Evolutionary conservation across 139 green algal genomes (phyloP).

Genomic region (Penium margaritaceum): DNA sequence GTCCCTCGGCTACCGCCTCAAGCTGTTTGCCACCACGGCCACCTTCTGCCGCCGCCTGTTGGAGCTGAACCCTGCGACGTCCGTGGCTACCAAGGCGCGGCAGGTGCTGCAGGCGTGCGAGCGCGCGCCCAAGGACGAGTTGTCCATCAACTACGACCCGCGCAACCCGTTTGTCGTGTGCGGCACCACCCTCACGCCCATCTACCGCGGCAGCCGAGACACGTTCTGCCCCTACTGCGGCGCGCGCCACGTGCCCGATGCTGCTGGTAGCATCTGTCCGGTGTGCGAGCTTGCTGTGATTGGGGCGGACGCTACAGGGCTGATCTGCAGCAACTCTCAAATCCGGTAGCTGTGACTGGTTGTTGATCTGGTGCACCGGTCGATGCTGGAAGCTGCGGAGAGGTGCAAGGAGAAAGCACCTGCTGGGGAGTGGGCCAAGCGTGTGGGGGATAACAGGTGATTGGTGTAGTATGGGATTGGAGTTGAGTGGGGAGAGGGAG

Average conservation of each 20-base stretch:
- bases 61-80: constrained; percentile 81
- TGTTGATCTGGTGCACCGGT: too few relatives aligned
- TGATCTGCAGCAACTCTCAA: constrained; percentile 48
- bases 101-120: constrained; percentile 88
- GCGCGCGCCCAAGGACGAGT: constrained; percentile 72
- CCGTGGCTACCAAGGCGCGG: constrained; percentile 73
- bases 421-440: too few relatives aligned
- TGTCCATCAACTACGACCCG: constrained; percentile 88
- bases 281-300: constrained; percentile 80
- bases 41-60: constrained; percentile 86
- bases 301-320: constrained; percentile 74
- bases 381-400: too few relatives aligned
- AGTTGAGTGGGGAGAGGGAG: too few relatives aligned
- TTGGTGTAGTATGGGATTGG: too few relatives aligned
- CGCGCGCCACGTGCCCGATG: constrained; percentile 77
- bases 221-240: constrained; percentile 77
- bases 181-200: constrained; percentile 82
- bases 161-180: constrained; percentile 98
- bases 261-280: constrained; percentile 68
- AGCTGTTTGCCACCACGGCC: constrained; percentile 80
- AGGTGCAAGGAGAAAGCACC: too few relatives aligned
- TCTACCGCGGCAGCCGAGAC: constrained; percentile 78
- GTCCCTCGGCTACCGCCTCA: constrained; percentile 90
- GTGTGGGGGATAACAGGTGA: too few relatives aligned
- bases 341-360: too few relatives aligned